phyloP scores from a whole-genome alignment of 352 stramenopile genomes.

The Phytophthora macrochlamydospora region DNA sequence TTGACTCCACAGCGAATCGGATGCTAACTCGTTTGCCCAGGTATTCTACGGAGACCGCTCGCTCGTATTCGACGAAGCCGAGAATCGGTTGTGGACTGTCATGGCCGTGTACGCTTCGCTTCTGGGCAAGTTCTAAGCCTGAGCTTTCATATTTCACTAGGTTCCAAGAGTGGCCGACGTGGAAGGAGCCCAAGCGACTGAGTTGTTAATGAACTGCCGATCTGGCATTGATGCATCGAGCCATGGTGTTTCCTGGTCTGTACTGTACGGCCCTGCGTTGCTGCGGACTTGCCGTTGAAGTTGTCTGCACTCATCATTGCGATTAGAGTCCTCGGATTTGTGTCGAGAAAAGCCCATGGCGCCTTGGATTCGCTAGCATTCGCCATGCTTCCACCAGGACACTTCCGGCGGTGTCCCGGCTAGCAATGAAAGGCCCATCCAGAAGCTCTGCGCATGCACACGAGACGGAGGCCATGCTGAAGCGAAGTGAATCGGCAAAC shows the following conservation, averaged over 20 bases:
- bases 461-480: background rate
- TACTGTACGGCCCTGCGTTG: too few relatives aligned
- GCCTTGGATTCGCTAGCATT: too few relatives aligned
- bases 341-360: too few relatives aligned
- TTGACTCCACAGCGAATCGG: background rate
- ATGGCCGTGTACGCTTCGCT: conserved; percentile 94
- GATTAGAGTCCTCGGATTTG: too few relatives aligned
- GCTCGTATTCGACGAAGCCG: conserved; percentile 97
- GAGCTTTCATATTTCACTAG: conserved; percentile 6
- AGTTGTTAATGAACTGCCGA: background rate
- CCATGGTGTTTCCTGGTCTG: too few relatives aligned
- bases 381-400: background rate
- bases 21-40: conserved; percentile 21
- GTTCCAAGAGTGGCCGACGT: background rate
- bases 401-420: background rate
- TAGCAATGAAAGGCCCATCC: background rate
- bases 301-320: too few relatives aligned
- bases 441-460: background rate
- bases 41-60: conserved; percentile 96
- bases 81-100: conserved; percentile 99
- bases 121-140: conserved; percentile 62
- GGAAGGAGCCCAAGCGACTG: background rate
- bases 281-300: too few relatives aligned
- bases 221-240: background rate
- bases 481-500: background rate